A percentile compares a stretch with the other conserved stretches of the same genome.
Conservation (phyloP, 1,139 yeast genomes). For the Komagataea norvegica region DNA sequence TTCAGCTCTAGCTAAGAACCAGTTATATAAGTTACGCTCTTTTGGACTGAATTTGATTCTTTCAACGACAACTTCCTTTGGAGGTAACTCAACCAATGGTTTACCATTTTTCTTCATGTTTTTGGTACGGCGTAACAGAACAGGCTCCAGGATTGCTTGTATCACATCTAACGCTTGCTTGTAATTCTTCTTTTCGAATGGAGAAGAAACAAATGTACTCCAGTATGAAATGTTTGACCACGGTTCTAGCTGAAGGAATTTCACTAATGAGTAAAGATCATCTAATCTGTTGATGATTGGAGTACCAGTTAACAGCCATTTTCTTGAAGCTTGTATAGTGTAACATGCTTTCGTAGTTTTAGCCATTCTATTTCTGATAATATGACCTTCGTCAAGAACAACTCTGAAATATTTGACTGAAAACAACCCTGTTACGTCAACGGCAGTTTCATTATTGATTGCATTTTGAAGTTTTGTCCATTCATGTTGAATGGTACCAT, state of each 20-base stretch:
- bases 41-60: slow-evolving; percentile 59
- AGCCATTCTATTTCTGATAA: slow-evolving; percentile 74
- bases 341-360: slow-evolving; percentile 78
- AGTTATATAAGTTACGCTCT: slow-evolving; percentile 64
- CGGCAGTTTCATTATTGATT: slow-evolving; percentile 16
- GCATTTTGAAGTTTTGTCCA: slow-evolving; percentile 34
- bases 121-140: slow-evolving; percentile 80
- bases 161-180: slow-evolving; percentile 76
- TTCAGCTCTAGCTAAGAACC: slow-evolving; percentile 67
- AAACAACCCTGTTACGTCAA: slow-evolving; percentile 66
- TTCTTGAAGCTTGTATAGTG: slow-evolving; percentile 57
- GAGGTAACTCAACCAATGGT: slow-evolving; percentile 72
- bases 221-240: slow-evolving; percentile 87
- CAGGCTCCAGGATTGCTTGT: slow-evolving; percentile 79
- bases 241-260: slow-evolving; percentile 75
- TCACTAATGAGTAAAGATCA: slow-evolving; percentile 75
- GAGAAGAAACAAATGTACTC: slow-evolving; percentile 82
- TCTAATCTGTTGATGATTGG: slow-evolving; percentile 88
- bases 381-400: slow-evolving; percentile 90
- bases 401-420: slow-evolving; percentile 74
- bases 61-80: slow-evolving; percentile 67
- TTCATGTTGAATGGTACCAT: slow-evolving; percentile 82
- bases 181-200: slow-evolving; percentile 72
- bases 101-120: slow-evolving; percentile 78
- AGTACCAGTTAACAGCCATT: slow-evolving; percentile 92